Evolutionary conservation across 257 asterid genomes (phyloP).

Genomic region (Nicotiana paniculata): DNA sequence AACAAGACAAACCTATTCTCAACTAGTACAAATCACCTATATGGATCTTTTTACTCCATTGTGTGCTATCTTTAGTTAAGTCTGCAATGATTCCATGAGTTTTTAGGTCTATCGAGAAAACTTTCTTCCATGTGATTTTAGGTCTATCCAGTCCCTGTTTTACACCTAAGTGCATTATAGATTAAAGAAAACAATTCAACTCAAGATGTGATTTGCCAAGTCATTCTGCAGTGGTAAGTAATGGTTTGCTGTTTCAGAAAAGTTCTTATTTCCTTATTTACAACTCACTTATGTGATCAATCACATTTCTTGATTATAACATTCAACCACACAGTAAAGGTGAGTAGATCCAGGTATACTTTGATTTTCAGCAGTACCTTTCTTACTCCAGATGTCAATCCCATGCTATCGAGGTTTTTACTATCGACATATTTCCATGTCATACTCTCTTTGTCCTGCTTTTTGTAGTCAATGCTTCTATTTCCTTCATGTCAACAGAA

Average conservation of each 20-base stretch:
- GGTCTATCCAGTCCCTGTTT: too few species aligned
- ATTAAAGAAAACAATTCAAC: background rate
- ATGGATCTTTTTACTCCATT: too few species aligned
- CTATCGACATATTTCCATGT: conserved; percentile 70
- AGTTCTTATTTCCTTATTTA: background rate
- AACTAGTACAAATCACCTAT: too few species aligned
- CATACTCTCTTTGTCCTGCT: conserved; percentile 23
- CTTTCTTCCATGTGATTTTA: too few species aligned
- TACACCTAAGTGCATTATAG: background rate
- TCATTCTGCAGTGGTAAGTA: background rate
- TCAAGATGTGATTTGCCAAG: background rate
- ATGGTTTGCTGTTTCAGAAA: background rate
- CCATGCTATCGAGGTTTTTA: conserved; percentile 61
- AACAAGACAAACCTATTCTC: too few species aligned
- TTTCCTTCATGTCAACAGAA: conserved; percentile 42
- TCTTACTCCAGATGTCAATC: conserved; percentile 93
- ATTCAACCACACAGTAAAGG: background rate
- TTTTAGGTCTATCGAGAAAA: too few species aligned
- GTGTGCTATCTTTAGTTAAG: too few species aligned
- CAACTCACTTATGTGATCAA: background rate
- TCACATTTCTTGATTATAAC: background rate
- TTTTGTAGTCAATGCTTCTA: conserved; percentile 22
- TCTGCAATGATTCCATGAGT: too few species aligned
- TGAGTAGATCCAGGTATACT: background rate
- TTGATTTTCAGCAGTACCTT: conserved; percentile 44